phyloP scores from a whole-genome alignment of 2,329 filamentous ascomycete genomes.

The Diaporthe ampelina region DNA sequence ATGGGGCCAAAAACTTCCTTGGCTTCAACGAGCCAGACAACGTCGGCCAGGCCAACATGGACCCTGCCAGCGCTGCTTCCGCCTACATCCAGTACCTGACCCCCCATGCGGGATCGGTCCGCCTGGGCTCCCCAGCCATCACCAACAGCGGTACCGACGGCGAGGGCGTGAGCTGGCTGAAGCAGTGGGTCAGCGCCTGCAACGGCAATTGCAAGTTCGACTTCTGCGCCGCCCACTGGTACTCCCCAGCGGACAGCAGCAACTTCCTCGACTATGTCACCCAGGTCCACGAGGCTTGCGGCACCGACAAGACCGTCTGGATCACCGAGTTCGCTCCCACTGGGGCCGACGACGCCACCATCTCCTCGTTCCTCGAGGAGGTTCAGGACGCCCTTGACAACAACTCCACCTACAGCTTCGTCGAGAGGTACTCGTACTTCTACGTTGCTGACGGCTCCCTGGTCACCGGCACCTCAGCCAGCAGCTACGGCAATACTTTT shows the following conservation, averaged over 20 bases:
- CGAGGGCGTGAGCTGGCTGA: constrained; percentile 70
- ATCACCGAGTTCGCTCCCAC: constrained; percentile 75
- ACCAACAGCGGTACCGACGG: constrained; percentile 67
- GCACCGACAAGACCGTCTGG: constrained; percentile 66
- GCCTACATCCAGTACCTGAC: constrained; percentile 69
- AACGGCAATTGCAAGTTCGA: constrained; percentile 65
- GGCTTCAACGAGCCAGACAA: constrained; percentile 82
- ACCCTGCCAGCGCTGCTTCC: constrained; percentile 64
- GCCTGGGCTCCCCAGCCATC: constrained; percentile 72
- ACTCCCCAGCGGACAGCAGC: constrained; percentile 62
- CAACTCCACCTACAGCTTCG: constrained; percentile 60
- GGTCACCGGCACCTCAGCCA: constrained; percentile 57
- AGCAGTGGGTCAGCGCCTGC: constrained; percentile 66
- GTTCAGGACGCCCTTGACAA: constrained; percentile 64
- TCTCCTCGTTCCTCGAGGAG: constrained; percentile 62
- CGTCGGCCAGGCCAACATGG: constrained; percentile 70
- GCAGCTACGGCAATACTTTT: constrained; percentile 63
- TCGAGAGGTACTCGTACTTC: constrained; percentile 72
- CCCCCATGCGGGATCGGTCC: constrained; percentile 65
- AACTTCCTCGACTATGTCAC: constrained; percentile 69
- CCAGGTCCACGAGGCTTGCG: constrained; percentile 60
- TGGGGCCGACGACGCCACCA: constrained; percentile 56
- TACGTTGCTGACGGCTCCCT: constrained; percentile 61
- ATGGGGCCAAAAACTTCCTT: constrained; percentile 70
- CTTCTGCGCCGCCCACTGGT: constrained; percentile 76